Evolutionary conservation across 108 stramenopile species (phyloP).

Genomic region (Bacterosira constricta): DNA sequence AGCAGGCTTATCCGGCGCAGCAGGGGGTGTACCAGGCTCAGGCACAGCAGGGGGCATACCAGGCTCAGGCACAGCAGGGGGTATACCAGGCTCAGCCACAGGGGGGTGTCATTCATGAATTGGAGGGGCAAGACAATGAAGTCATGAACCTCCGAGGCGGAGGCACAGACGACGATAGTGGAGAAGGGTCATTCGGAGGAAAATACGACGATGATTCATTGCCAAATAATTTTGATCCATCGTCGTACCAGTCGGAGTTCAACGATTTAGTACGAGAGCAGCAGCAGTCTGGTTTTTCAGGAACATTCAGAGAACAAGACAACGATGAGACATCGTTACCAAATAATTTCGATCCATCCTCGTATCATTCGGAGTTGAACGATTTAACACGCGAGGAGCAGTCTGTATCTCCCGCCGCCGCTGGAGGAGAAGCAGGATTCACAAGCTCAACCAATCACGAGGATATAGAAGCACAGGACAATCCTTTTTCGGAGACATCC

Average conservation of each 20-base stretch:
- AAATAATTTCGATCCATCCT: not conserved
- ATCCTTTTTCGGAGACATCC: conserved; percentile 1
- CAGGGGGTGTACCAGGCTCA: too few species aligned
- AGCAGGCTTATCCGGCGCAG: too few species aligned
- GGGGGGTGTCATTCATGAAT: not conserved
- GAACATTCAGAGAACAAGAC: too few species aligned
- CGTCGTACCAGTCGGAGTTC: not conserved
- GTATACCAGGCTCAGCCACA: too few species aligned
- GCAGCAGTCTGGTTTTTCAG: not conserved
- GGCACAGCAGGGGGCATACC: too few species aligned
- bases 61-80: too few species aligned
- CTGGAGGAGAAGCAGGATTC: too few species aligned
- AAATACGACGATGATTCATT: not conserved
- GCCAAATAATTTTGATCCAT: not conserved
- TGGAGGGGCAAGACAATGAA: not conserved
- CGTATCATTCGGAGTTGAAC: not conserved
- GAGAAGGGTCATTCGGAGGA: too few species aligned
- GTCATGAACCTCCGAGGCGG: not conserved
- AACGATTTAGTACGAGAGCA: not conserved
- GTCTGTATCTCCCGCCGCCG: not conserved
- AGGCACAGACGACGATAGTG: not conserved
- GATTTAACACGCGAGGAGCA: not conserved
- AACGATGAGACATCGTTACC: too few species aligned
- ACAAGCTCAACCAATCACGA: too few species aligned
- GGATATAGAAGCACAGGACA: conserved; percentile 4